Base-by-base conservation (phyloP, 495 filamentous ascomycete species). In the Filosporella fistucella region DNA sequence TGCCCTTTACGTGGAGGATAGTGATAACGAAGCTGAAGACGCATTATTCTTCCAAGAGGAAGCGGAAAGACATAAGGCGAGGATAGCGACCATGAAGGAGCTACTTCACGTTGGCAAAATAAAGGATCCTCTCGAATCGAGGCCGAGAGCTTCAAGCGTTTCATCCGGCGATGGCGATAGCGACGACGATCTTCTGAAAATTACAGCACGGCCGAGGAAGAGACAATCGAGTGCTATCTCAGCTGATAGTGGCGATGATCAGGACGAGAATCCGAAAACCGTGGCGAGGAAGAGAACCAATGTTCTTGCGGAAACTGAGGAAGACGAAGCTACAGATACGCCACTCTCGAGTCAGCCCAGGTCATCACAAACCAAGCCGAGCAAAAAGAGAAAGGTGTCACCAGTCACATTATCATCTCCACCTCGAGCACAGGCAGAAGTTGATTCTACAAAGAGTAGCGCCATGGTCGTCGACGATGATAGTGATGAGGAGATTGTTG, bases 11-110 rank as follows among this genome's bases (percentile, higher is more conserved):
- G 84, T 98, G 28, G 74, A 83, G 51, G 77, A 80, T 28, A 87
- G 82, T 61, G 84, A 85, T 44, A 76, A 74, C 26, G 81, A 84
- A 40, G 68, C 69, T 30, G 79, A 87, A 57, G 63, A 61, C 44
- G 75, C 75, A 32, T 95, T 93, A 62, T 94, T 90, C 67, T 72
- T 60, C 5, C 65, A 71, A n/a, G 87, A 93, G 64, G 73, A 76
- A 61, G 65, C 75, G 48, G 23, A 54, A 5, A 47, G 62, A 38
- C 57, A 66, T 55, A 40, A 49, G 28, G 50, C 51, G 0, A 68
- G 65, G 42, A 51, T 65, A 18, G 49, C 38, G 3, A 59, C 38
- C 1, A 61, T 66, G 54, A 63, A 63, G 24, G 29, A 60, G 35
- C 36, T 57, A 25, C 47, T 45, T 17, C 20, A 39, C 32, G 52